These are phyloP conservation scores for Coriolopsis trogii DNA, from an alignment of 1,284 basidiomycete genomes.

Conservation along the genomic window DNA sequence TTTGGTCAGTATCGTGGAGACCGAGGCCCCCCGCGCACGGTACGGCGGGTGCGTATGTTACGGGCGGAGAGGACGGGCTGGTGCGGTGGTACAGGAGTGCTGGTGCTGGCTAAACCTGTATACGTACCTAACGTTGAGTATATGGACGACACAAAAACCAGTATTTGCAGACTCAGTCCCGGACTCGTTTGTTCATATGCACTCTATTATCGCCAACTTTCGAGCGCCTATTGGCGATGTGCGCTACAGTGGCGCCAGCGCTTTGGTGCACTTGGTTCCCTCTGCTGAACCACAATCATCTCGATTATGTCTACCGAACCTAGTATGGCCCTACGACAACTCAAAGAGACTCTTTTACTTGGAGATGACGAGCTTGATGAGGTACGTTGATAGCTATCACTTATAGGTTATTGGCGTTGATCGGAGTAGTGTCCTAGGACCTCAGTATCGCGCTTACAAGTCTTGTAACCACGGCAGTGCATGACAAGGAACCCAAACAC, in stretches of 20 bases:
- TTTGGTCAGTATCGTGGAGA: conserved; percentile 87
- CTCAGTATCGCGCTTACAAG: conserved; percentile 24
- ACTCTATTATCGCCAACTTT: too few relatives aligned
- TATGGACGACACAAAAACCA: too few relatives aligned
- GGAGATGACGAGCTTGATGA: conserved; percentile 16
- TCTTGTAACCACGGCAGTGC: conserved; percentile 28
- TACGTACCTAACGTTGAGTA: not conserved
- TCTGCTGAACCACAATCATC: too few relatives aligned
- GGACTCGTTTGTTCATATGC: too few relatives aligned
- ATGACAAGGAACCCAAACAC: conserved; percentile 26
- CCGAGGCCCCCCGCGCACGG: conserved; percentile 59
- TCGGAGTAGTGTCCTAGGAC: conserved; percentile 19
- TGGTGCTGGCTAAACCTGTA: conserved; percentile 43
- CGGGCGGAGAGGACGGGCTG: conserved; percentile 78
- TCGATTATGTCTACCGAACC: not conserved
- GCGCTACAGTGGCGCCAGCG: too few relatives aligned
- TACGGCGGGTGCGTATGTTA: conserved; percentile 71
- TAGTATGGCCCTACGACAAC: not conserved
- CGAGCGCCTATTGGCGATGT: too few relatives aligned
- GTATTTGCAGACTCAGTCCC: too few relatives aligned
- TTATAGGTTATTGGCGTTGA: not conserved
- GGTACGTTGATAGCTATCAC: conserved; percentile 11
- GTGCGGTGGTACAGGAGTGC: conserved; percentile 80
- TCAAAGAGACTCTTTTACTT: not conserved
- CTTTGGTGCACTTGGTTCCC: not conserved